Evolutionary conservation across 1,139 yeast genomes (phyloP), one percentile per base, ranked within the genome.

Genomic region (Entelexis paramagnoliae): DNA sequence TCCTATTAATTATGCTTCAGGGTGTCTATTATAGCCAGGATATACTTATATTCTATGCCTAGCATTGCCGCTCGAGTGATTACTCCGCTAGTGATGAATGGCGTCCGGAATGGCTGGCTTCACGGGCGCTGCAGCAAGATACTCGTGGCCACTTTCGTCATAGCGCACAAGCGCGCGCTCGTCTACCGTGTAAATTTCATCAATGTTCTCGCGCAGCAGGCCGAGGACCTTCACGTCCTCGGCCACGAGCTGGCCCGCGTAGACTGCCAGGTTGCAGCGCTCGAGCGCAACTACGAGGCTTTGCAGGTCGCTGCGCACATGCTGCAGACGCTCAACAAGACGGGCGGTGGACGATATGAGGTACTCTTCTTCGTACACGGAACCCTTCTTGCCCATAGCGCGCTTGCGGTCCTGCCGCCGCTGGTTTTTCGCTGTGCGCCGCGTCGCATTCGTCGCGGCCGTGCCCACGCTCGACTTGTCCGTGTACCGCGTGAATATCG

Each of bases 301-400:
- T 22, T 75, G 63, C 1, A 93, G 91, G 62, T 93, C 98, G 0
- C 79, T 72, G 59, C 79, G 79, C 0, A 95, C 83, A 57, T 78
- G 80, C 49, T 80, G 79, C 56, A 91, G 71, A 61, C 98, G 78
- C 57, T 87, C 96, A 47, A 88, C 71, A 64, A 93, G 74, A 63
- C 99, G 78, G 6, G 95, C 94, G 58, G 87, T 81, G 1, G 97
- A 88, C 60, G 77, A 79, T 53, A 91, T 82, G 55, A 93, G 77
- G 65, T 93, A 93, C 66, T 91, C 98, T 65, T 93, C 98, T 68
- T 91, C 98, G 64, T 91, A 91, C 19, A 91, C 84, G 4, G 97
- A 89, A 41, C 97, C 97, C 71, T 91, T 91, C 72, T 94, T 86
- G 54, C 98, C 98, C 62, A 95, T 80, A 1, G 98, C 99, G 57